Conservation (phyloP, 2,329 filamentous ascomycete genomes). For the Penicillium crustosum region DNA sequence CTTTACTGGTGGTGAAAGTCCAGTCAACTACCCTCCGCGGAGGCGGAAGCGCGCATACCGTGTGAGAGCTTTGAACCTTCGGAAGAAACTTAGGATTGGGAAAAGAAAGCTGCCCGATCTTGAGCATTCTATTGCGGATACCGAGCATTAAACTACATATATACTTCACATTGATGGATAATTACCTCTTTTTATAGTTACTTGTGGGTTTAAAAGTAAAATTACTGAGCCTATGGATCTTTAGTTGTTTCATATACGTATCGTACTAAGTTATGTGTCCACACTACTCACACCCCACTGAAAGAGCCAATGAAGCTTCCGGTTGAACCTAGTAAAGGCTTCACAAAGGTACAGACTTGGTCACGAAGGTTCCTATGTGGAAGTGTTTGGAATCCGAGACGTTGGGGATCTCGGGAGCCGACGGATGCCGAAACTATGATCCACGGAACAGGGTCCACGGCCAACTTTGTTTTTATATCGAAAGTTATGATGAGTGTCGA, state of each 20-base stretch:
- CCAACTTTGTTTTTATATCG: neutral
- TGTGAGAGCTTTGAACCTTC: conserved; percentile 31
- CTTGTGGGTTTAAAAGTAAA: neutral
- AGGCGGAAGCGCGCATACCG: conserved; percentile 37
- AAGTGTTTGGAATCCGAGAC: neutral
- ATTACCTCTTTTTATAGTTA: neutral
- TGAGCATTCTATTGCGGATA: conserved; percentile 15
- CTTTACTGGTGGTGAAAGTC: conserved; percentile 42
- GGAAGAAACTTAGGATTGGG: conserved; percentile 17
- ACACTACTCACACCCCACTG: neutral
- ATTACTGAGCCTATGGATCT: neutral
- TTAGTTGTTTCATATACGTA: neutral
- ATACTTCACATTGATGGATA: neutral
- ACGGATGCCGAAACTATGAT: neutral
- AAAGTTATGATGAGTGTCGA: neutral
- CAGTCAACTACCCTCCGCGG: conserved; percentile 45
- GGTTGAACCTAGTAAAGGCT: neutral
- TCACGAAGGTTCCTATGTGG: neutral
- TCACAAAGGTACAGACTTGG: neutral
- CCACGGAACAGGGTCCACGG: neutral
- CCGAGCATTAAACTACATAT: neutral
- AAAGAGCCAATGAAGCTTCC: neutral
- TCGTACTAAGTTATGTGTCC: neutral
- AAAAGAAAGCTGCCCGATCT: conserved; percentile 20
- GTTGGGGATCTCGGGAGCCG: neutral